Conservation (phyloP, 805 yeast species). For the Saccharomycopsis malanga region DNA sequence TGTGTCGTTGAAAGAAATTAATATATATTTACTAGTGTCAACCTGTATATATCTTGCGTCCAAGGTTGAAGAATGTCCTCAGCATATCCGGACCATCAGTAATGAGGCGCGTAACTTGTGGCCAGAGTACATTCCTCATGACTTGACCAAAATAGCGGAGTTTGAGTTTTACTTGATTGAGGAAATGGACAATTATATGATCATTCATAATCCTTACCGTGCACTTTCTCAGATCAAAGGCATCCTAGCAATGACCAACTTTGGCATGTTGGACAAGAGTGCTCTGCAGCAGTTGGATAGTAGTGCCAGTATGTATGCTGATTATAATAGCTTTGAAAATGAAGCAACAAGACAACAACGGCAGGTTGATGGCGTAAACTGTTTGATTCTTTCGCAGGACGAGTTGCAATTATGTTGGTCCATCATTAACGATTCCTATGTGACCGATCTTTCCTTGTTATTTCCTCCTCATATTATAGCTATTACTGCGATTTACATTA, state of each 20-base stretch:
- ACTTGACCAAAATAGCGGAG: slow-evolving; percentile 85
- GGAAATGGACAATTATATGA: slow-evolving; percentile 66
- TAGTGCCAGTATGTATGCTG: background rate
- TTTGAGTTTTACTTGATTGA: slow-evolving; percentile 91
- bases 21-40: slow-evolving; percentile 72
- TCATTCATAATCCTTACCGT: slow-evolving; percentile 72
- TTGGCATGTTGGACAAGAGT: background rate
- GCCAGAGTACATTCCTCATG: slow-evolving; percentile 94
- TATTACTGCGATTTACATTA: slow-evolving; percentile 70
- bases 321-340: background rate
- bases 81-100: slow-evolving; percentile 77
- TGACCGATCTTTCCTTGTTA: slow-evolving; percentile 76
- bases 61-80: slow-evolving; percentile 93
- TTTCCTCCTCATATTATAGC: slow-evolving; percentile 90
- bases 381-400: slow-evolving; percentile 40
- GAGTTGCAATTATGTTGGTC: slow-evolving; percentile 89
- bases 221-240: slow-evolving; percentile 48
- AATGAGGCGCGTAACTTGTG: slow-evolving; percentile 82
- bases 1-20: slow-evolving; percentile 73
- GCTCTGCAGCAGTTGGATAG: background rate
- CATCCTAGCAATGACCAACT: slow-evolving; percentile 29
- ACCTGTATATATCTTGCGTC: slow-evolving; percentile 86
- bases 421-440: slow-evolving; percentile 78
- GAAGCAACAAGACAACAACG: slow-evolving; percentile 23
- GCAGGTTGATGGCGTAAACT: slow-evolving; percentile 12